Conservation (phyloP, 306 rosid species). For the Quercus ilex region DNA sequence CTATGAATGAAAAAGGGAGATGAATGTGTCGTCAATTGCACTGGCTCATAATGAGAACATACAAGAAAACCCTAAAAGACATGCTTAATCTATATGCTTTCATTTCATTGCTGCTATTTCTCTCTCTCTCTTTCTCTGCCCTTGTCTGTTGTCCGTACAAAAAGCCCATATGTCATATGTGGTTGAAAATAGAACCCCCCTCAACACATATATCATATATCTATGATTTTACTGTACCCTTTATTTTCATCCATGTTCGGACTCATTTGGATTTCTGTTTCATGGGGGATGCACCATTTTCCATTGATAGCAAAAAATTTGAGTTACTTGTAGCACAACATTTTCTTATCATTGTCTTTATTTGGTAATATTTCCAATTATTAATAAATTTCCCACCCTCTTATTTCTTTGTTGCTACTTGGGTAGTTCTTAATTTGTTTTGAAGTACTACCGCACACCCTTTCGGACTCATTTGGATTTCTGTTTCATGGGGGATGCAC, state of each 20-base stretch:
- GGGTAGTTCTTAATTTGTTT: not conserved
- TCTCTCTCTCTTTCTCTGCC: slow-evolving; percentile 17
- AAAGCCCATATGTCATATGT: slow-evolving; percentile 5
- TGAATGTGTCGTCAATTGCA: slow-evolving; percentile 25
- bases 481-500: slow-evolving; percentile 26
- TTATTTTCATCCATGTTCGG: not conserved
- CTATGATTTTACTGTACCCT: not conserved
- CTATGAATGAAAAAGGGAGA: slow-evolving; percentile 48
- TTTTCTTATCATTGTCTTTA: slow-evolving; percentile 4
- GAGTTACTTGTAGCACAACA: not conserved
- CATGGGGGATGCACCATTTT: slow-evolving; percentile 30
- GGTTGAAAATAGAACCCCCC: slow-evolving; percentile 23
- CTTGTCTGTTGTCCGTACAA: not conserved
- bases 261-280: slow-evolving; percentile 13
- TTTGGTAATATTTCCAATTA: not conserved
- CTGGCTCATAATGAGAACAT: slow-evolving; percentile 39
- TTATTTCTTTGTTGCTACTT: no score
- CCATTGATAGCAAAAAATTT: not conserved
- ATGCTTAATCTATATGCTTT: slow-evolving; percentile 31
- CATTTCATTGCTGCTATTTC: slow-evolving; percentile 22
- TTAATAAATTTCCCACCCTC: not conserved
- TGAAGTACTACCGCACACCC: no score
- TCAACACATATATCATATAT: not conserved
- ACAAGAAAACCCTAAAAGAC: slow-evolving; percentile 32
- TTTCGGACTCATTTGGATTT: slow-evolving; percentile 11